Conservation (phyloP, 495 filamentous ascomycete genomes). For the Barbatosphaeria neglecta region DNA sequence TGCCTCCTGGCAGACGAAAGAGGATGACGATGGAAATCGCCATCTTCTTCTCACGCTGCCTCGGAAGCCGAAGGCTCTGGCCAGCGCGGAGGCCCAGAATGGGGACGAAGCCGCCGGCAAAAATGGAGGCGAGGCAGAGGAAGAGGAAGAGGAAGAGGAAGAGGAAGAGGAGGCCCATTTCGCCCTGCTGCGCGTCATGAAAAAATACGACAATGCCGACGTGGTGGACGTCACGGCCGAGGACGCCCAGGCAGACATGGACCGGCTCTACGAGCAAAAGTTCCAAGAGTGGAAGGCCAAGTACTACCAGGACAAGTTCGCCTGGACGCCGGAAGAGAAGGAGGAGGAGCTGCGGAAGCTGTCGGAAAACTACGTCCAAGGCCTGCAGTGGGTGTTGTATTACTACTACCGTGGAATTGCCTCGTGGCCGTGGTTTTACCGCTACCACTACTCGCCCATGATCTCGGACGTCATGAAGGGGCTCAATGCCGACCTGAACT, state of each 20-base stretch:
- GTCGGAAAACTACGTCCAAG: constrained; percentile 94
- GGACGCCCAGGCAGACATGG: constrained; percentile 62
- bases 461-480: constrained; percentile 81
- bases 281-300: constrained; percentile 88
- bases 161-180: constrained; percentile 80
- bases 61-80: constrained; percentile 31
- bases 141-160: constrained; percentile 33
- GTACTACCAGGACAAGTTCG: constrained; percentile 84
- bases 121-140: constrained; percentile 18
- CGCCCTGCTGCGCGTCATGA: constrained; percentile 73
- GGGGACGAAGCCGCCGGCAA: constrained; percentile 45
- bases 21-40: constrained; percentile 66
- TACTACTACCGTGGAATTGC: constrained; percentile 97
- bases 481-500: constrained; percentile 76
- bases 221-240: constrained; percentile 68
- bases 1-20: constrained; percentile 68
- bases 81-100: constrained; percentile 3
- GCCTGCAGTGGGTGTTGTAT: constrained; percentile 94
- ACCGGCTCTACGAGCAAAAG: constrained; percentile 73
- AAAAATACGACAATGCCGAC: constrained; percentile 80
- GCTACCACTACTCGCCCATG: constrained; percentile 95
- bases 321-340: constrained; percentile 66
- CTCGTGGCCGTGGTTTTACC: constrained; percentile 98
- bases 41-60: constrained; percentile 68
- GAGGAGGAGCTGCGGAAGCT: constrained; percentile 71